Conservation (phyloP, 2,329 filamentous ascomycete species). For the Diaporthe aspalathi region DNA sequence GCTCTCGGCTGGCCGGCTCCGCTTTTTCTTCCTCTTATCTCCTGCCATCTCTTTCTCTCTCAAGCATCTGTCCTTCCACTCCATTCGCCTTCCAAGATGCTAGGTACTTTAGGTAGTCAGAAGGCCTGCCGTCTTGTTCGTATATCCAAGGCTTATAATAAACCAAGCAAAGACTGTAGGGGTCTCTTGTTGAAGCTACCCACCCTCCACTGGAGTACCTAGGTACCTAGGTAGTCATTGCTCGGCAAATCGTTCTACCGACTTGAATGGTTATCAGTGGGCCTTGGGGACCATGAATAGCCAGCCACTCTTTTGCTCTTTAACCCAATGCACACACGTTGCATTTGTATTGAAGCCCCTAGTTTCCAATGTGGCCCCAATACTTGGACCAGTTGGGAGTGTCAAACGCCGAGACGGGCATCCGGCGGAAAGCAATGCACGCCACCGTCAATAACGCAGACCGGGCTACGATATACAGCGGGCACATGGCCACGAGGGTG, state of each 20-base stretch:
- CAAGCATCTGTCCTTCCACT: background rate
- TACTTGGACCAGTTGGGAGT: constrained; percentile 1
- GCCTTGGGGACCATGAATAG: no score
- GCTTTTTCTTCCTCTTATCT: background rate
- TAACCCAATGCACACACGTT: no score
- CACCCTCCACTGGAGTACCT: background rate
- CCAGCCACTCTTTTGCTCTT: no score
- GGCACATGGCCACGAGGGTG: background rate
- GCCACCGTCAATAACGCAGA: background rate
- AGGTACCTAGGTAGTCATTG: no score
- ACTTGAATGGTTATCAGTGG: background rate
- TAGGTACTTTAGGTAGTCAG: no score
- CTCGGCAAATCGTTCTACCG: constrained; percentile 3
- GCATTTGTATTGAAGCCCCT: background rate
- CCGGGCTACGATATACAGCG: background rate
- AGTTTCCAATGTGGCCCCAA: background rate
- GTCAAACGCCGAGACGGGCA: background rate
- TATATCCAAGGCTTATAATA: no score
- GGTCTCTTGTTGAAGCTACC: no score
- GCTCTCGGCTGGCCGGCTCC: constrained; percentile 18
- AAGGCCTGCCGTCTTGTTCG: background rate
- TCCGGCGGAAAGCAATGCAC: background rate
- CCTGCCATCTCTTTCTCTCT: background rate
- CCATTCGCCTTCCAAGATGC: background rate
- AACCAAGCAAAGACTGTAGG: no score